These are phyloP conservation scores for Dryadomyces sulphureus DNA, from an alignment of 2,329 filamentous ascomycete species.

Conservation along the genomic window DNA sequence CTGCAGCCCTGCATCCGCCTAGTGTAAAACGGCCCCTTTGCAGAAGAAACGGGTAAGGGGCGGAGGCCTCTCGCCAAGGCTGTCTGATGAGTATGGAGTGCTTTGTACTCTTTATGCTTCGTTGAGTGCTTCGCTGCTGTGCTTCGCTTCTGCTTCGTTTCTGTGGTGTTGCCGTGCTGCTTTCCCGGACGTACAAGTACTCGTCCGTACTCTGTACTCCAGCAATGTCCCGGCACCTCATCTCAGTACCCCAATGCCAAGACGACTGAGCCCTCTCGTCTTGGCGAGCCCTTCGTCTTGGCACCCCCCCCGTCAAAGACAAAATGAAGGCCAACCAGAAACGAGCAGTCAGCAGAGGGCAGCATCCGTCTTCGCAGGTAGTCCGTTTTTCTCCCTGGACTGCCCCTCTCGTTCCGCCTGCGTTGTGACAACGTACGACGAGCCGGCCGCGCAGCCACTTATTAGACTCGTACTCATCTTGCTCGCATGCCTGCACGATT, in stretches of 20 bases:
- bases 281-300: not conserved
- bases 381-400: not conserved
- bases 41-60: not conserved
- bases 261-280: not conserved
- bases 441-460: too few species aligned
- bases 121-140: not conserved
- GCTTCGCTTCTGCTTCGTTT: not conserved
- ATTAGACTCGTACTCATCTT: too few species aligned
- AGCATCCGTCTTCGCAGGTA: not conserved
- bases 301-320: not conserved
- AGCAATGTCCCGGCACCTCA: not conserved
- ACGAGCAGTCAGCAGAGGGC: not conserved
- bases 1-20: too few species aligned
- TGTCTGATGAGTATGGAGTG: not conserved
- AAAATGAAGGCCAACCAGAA: not conserved
- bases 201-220: not conserved
- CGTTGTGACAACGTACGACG: too few species aligned
- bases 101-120: not conserved
- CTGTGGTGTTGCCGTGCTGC: not conserved
- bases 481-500: too few species aligned
- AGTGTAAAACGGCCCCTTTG: not conserved
- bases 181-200: not conserved
- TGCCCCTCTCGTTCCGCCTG: not conserved
- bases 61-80: slow-evolving; percentile 4
- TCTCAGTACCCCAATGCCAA: not conserved